These are phyloP conservation scores for Aspergillus proliferans DNA, from an alignment of 2,329 filamentous ascomycete genomes.

Conservation along the genomic window DNA sequence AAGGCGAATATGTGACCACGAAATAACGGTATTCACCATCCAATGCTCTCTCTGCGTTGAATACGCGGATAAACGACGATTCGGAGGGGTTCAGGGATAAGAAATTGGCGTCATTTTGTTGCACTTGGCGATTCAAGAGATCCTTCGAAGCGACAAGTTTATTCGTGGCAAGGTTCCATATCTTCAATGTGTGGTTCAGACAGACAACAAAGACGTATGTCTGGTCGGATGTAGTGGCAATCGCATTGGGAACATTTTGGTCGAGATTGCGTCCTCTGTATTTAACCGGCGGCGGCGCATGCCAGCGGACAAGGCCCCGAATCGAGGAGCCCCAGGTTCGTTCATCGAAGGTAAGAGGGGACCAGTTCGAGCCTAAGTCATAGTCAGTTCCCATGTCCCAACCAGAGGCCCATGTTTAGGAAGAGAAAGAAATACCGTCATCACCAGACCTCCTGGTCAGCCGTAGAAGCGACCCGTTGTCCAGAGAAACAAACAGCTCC, in stretches of 20 bases:
- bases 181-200: slow-evolving; percentile 78
- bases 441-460: slow-evolving; percentile 57
- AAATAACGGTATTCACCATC: slow-evolving; percentile 48
- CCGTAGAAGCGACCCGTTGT: slow-evolving; percentile 50
- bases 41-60: slow-evolving; percentile 50
- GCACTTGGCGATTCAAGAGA: slow-evolving; percentile 61
- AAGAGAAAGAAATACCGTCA: slow-evolving; percentile 36
- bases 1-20: slow-evolving; percentile 79
- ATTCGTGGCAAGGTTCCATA: slow-evolving; percentile 83
- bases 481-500: slow-evolving; percentile 66
- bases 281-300: slow-evolving; percentile 37
- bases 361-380: slow-evolving; percentile 37
- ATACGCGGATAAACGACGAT: slow-evolving; percentile 66
- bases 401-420: slow-evolving; percentile 3
- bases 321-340: slow-evolving; percentile 44
- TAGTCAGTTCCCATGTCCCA: neutral
- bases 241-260: slow-evolving; percentile 38
- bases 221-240: slow-evolving; percentile 41
- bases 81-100: slow-evolving; percentile 76
- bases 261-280: slow-evolving; percentile 39
- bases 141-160: slow-evolving; percentile 72
- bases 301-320: slow-evolving; percentile 42
- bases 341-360: slow-evolving; percentile 43
- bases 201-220: slow-evolving; percentile 68
- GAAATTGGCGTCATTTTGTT: slow-evolving; percentile 63